Base-by-base conservation (phyloP, 2,329 filamentous ascomycete species). In the Calonectria montana region DNA sequence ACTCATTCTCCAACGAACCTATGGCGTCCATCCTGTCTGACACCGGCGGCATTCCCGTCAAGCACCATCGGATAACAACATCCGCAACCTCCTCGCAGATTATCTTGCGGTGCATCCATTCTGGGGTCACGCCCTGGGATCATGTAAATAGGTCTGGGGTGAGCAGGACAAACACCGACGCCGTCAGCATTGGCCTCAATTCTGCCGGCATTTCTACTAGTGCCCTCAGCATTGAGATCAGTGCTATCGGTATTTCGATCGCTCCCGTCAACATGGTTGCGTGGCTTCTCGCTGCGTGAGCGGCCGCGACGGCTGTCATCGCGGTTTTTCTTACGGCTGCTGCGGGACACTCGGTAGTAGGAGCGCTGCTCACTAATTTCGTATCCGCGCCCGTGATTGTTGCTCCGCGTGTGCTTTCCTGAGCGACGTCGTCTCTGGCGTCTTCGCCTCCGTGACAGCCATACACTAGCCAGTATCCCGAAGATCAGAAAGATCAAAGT, bases 31-130 rank as follows among this genome's bases (percentile, higher is more conserved):
- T 35, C 10, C 31, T 35, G 31, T 35, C 31, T 35, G 7, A 10
- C 31, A 35, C 10, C 31, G 31, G 31, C 41, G 18, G 8, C n/a
- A 21, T 9, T 25, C 15, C 18, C 18, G 31, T 55, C 64, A 35
- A 45, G 48, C 55, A 41, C 48, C 4, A 18, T 27, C 21, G 39
- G 13, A 31, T 16, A n/a, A 41, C 48, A 29, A 9, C 29, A 7
- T 4, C 48, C 25, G 13, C 29, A 6, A 41, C 16, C 18, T 73
- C 43, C 41, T 16, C 10, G 16, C 2, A 53, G 15, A 13, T 76
- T 37, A 23, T 78, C 69, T 67, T 79, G 77, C n/a, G 77, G 77
- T 8, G 77, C 77, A 53, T 79, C 77, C 77, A 79, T 79, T 9
- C 75, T 9, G 8, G 41, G 18, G n/a, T 45, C 41, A 21, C 74